Evolutionary conservation across 1,284 basidiomycete species (phyloP).

Genomic region (Jaminaea rosea): DNA sequence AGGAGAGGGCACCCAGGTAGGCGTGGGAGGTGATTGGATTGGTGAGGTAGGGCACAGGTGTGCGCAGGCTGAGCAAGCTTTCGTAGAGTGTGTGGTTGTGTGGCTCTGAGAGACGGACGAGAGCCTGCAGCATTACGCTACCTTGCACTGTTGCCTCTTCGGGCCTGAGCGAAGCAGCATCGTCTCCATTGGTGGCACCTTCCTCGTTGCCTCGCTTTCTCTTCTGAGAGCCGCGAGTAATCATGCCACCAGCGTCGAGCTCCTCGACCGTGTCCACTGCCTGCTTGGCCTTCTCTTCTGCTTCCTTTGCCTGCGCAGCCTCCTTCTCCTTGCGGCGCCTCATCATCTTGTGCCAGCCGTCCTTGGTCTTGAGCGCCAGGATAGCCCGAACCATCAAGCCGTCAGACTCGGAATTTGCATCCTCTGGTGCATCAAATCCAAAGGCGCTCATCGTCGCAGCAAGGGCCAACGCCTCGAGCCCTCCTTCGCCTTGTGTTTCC

Average conservation of each 20-base stretch:
- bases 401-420: background rate
- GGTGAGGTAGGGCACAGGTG: conserved; percentile 16
- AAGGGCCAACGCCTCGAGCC: background rate
- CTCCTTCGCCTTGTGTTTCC: background rate
- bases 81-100: conserved; percentile 9
- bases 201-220: background rate
- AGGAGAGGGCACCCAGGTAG: conserved; percentile 16
- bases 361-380: conserved; percentile 1
- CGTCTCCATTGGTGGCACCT: background rate
- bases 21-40: conserved; percentile 16
- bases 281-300: background rate
- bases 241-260: background rate
- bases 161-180: background rate
- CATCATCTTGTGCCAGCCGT: background rate
- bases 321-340: background rate
- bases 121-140: conserved; percentile 34
- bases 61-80: conserved; percentile 17
- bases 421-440: background rate
- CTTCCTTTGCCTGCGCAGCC: background rate
- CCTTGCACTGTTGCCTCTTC: conserved; percentile 25
- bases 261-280: too few species aligned
- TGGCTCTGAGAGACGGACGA: conserved; percentile 21
- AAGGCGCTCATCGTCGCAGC: background rate
- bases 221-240: too few species aligned
- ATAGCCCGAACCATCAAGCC: background rate